Evolutionary conservation across 2,329 filamentous ascomycete species (phyloP).

Genomic region (Beauveria asiatica): DNA sequence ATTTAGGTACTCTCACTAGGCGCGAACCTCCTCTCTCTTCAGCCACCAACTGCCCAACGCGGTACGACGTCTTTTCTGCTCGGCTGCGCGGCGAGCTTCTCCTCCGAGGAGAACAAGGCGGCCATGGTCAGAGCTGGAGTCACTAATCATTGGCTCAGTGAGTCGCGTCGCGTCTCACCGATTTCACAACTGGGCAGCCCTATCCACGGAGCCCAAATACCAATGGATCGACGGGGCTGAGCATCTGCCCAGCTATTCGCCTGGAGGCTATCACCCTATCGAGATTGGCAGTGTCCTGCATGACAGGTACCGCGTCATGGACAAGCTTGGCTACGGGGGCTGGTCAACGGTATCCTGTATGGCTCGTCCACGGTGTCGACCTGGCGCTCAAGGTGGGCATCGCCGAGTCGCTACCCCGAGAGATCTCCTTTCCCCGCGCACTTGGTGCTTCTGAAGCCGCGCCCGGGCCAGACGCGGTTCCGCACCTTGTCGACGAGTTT

Average conservation of each 20-base stretch:
- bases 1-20: too few species aligned
- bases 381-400: slow-evolving; percentile 12
- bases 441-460: background rate
- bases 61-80: too few species aligned
- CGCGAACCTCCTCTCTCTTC: too few species aligned
- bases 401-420: slow-evolving; percentile 4
- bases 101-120: too few species aligned
- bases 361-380: slow-evolving; percentile 11
- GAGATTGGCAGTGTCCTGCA: slow-evolving; percentile 1
- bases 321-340: slow-evolving; percentile 13
- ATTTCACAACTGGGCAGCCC: too few species aligned
- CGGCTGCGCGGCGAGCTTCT: too few species aligned
- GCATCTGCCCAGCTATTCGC: background rate
- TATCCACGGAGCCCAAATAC: too few species aligned
- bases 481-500: slow-evolving; percentile 7
- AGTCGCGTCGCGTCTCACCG: too few species aligned
- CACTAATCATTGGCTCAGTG: too few species aligned
- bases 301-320: slow-evolving; percentile 12
- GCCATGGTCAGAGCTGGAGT: too few species aligned
- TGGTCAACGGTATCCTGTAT: slow-evolving; percentile 13
- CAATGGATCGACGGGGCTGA: background rate
- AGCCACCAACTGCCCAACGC: too few species aligned
- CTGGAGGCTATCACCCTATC: slow-evolving; percentile 10
- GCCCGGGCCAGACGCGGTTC: background rate
- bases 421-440: background rate